Base-by-base conservation (phyloP, 495 filamentous ascomycete genomes). In the Penicillium pulvis region DNA sequence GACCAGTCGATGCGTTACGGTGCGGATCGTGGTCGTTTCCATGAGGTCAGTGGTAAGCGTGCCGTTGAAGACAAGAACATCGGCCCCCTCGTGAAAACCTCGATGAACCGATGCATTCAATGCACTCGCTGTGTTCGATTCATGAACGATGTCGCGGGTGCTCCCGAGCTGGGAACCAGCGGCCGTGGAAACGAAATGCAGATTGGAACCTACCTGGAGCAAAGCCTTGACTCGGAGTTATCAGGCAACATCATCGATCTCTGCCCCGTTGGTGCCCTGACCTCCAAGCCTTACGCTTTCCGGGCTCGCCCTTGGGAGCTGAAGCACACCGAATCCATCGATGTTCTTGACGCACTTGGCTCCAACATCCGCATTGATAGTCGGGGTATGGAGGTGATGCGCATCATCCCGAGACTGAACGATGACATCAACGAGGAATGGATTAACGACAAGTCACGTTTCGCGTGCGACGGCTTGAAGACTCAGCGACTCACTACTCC, bases 41-140 rank as follows among this genome's bases (percentile, higher is more conserved):
- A 98, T 74, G 94, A 98, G 78, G 78, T 91, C 61, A 85, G 84
- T 44, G 94, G 94, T 64, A 98, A 98, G 84, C 90, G 94, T 74
- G 94, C 91, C 6, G 92, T 97, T 31, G 94, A 98, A 79, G 94
- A 98, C 73, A 98, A 98, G 83, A 98, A 98, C 70, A 97, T 98
- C 63, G 94, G 94, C 7, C 94, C 94, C n/a, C 74, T 98, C 56
- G 88, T 98, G 72, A 98, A 98, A 82, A 98, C 94, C 16, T 98
- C 95, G n/a, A 98, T 98, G 94, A 98, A 98, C 79, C 82, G 94
- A 69, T 98, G 94, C 79, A 98, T 98, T 70, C 94, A 98, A 78
- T 98, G 94, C 79, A 98, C 94, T 63, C 86, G 94, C 68, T 98
- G 94, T 76, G 85, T 98, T 60, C 92, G 94, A 63, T 98, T 98